Evolutionary conservation across 2,329 filamentous ascomycete genomes (phyloP), one percentile per base, ranked within the genome.

Genomic region (Monilinia polystroma): DNA sequence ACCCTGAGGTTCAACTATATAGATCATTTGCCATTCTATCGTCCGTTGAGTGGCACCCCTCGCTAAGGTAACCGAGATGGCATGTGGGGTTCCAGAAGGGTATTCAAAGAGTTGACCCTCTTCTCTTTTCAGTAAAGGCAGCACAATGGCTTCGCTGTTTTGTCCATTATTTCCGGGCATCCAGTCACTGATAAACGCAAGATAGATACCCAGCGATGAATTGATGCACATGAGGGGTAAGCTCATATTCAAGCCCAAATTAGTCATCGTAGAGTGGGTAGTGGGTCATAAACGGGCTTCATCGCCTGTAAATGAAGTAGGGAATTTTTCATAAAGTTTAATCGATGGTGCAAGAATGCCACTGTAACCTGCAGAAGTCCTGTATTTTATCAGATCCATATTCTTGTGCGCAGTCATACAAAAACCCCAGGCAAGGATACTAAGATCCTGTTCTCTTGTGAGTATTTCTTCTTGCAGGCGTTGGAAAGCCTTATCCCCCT

Each of bases 391-490:
- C 38, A 12, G n/a, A n/a, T 10, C 7, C 26, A 14, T n/a, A 57
- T 14, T 57, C 7, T 43, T 38, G 26, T 38, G 35, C 35, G n/a
- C 18, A n/a, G 23, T 62, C 56, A 51, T 54, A 43, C 41, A 38
- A 43, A 43, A 57, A 12, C 55, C 57, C 64, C 64, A 66, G 23
- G 64, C 64, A 26, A 62, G 60, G 7, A 66, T 51, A n/a, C 56
- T 54, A 4, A 62, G 47, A 38, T 63, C 56, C 20, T 54, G 41
- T 11, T 41, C 49, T 10, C 26, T 62, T 55, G 47, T 66, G 20
- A 66, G 7, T 23, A 63, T 47, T 38, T 62, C 64, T 41, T 53
- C 45, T 49, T 66, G 64, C 10, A 63, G 20, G 29, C 38, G 45
- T 20, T n/a, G 41, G 20, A 63, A 63, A 23, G 56, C 49, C 2